Conservation (phyloP, 352 stramenopile genomes). For the Phytophthora boehmeriae region DNA sequence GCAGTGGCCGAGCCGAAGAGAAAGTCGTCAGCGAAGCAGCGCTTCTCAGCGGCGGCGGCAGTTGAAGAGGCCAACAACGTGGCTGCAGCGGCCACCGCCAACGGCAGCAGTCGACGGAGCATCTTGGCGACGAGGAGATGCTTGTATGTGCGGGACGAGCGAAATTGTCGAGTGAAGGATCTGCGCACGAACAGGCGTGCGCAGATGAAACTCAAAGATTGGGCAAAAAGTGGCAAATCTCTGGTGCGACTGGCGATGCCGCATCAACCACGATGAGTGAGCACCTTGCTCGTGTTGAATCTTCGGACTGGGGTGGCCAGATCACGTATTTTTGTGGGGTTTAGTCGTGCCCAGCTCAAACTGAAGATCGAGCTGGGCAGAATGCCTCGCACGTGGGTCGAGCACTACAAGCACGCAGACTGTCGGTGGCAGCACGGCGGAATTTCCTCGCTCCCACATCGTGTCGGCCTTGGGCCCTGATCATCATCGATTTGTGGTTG, state of each 20-base stretch:
- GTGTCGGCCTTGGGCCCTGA: neutral
- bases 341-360: too few relatives aligned
- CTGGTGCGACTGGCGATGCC: neutral
- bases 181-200: neutral
- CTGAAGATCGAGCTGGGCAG: too few relatives aligned
- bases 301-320: too few relatives aligned
- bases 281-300: too few relatives aligned
- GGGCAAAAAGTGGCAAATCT: neutral
- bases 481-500: conserved; percentile 17
- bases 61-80: conserved; percentile 2
- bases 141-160: conserved; percentile 6
- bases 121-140: conserved; percentile 9
- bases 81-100: conserved; percentile 13
- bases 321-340: too few relatives aligned
- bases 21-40: conserved; percentile 65
- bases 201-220: too few relatives aligned
- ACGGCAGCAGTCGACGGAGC: conserved; percentile 16
- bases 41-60: conserved; percentile 15
- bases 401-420: too few relatives aligned
- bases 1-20: conserved; percentile 89
- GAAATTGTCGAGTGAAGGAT: conserved; percentile 13
- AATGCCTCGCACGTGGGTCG: too few relatives aligned
- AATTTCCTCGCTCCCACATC: neutral
- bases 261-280: too few relatives aligned
- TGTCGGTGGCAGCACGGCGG: too few relatives aligned